Conservation (phyloP, 441 rosid species). For the Erodium moschatum region DNA sequence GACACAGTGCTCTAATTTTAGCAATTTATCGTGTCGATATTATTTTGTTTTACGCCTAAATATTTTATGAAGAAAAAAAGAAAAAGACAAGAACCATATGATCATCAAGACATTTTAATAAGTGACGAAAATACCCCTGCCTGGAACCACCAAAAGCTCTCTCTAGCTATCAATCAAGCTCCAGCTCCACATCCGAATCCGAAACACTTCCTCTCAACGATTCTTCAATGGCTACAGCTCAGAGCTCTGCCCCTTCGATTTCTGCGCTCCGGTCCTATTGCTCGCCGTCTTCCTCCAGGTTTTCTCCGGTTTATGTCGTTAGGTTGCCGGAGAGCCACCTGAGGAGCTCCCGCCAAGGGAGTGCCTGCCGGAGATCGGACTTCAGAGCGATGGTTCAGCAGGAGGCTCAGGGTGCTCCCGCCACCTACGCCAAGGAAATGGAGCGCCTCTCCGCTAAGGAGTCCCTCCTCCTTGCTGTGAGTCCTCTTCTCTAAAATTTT, state of each 20-base stretch:
- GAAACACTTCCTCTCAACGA: background rate
- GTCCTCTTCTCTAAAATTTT: constrained; percentile 12
- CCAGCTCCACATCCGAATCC: background rate
- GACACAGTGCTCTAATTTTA: background rate
- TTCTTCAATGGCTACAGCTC: constrained; percentile 41
- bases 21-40: too few species aligned
- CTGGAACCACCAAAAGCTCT: background rate
- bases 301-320: constrained; percentile 10
- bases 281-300: constrained; percentile 21
- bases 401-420: constrained; percentile 56
- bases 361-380: constrained; percentile 19
- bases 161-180: background rate
- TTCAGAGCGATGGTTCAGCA: constrained; percentile 58
- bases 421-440: constrained; percentile 77
- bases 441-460: constrained; percentile 91
- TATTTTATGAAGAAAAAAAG: background rate
- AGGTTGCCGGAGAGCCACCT: constrained; percentile 23
- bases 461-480: constrained; percentile 77
- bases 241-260: constrained; percentile 28
- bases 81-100: background rate
- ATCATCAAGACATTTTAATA: background rate
- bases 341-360: constrained; percentile 23
- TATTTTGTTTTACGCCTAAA: too few species aligned
- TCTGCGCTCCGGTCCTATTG: constrained; percentile 30
- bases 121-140: constrained; percentile 6